Conservation (phyloP, 805 yeast species). For the Ogataea nakhonphanomensis region DNA sequence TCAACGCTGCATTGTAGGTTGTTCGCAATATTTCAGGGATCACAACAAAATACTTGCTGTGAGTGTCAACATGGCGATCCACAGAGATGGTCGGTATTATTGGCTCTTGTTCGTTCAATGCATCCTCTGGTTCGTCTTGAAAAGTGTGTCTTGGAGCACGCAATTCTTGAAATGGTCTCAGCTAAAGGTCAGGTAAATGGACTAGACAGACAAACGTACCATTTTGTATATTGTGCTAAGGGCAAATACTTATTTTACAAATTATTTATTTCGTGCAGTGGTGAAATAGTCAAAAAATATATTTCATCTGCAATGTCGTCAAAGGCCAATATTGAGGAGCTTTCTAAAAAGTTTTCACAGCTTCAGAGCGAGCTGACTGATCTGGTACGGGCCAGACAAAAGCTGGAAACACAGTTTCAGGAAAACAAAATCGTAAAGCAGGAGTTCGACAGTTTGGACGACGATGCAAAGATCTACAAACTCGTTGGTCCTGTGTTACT, state of each 20-base stretch:
- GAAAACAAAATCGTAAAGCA: conserved; percentile 86
- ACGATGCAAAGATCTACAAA: conserved; percentile 77
- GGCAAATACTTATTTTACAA: neutral
- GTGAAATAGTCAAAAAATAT: neutral
- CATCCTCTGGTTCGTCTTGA: conserved; percentile 31
- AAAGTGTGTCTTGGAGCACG: conserved; percentile 46
- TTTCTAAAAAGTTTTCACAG: conserved; percentile 24
- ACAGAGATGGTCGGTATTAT: conserved; percentile 31
- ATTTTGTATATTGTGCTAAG: neutral
- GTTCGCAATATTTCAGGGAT: conserved; percentile 31
- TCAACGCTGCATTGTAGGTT: conserved; percentile 20
- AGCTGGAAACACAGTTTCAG: conserved; percentile 89
- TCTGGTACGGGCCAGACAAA: conserved; percentile 69
- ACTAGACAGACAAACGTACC: neutral
- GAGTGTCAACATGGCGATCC: conserved; percentile 14
- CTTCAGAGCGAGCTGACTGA: conserved; percentile 38
- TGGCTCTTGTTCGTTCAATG: conserved; percentile 16
- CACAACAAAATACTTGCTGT: conserved; percentile 28
- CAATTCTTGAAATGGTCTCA: conserved; percentile 47
- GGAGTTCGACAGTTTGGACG: conserved; percentile 61
- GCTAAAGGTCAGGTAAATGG: conserved; percentile 26
- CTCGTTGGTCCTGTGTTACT: conserved; percentile 88
- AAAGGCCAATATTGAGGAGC: conserved; percentile 15
- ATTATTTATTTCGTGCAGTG: too few species aligned
- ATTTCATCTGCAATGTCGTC: conserved; percentile 1